phyloP scores from a whole-genome alignment of 1,284 basidiomycete species.

The Golubevia pallescens region DNA sequence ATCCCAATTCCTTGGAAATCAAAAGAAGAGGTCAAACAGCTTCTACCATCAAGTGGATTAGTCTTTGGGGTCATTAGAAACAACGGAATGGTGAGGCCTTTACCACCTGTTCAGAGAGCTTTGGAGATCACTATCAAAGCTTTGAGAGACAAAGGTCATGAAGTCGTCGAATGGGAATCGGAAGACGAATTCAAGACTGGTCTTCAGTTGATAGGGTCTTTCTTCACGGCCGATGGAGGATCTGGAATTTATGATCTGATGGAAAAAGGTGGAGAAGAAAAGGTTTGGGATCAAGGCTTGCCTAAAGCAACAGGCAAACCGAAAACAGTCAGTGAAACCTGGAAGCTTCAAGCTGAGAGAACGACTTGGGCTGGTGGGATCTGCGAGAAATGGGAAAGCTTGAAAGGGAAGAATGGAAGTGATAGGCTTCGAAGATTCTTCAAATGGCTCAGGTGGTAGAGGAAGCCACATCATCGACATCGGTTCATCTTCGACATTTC shows the following conservation, averaged over 20 bases:
- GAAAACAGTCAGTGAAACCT: conserved; percentile 21
- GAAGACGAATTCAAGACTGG: conserved; percentile 20
- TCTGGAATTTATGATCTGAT: conserved; percentile 26
- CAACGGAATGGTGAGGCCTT: conserved; percentile 26
- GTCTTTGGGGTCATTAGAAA: conserved; percentile 23
- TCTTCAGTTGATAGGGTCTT: conserved; percentile 10
- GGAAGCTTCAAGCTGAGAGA: conserved; percentile 27
- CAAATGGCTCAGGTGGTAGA: too few species aligned
- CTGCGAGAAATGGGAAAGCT: conserved; percentile 12
- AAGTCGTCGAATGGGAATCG: conserved; percentile 35
- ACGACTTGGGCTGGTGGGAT: conserved; percentile 23
- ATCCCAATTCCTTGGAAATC: conserved; percentile 34
- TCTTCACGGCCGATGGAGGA: conserved; percentile 38
- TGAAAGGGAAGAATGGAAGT: conserved; percentile 15
- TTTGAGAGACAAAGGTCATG: conserved; percentile 23
- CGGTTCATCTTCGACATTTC: too few species aligned
- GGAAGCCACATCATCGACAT: too few species aligned
- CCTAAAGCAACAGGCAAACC: conserved; percentile 1
- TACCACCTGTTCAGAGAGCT: conserved; percentile 30
- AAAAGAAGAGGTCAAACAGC: too few species aligned
- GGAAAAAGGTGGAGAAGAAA: conserved; percentile 25
- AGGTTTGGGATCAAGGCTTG: conserved; percentile 27
- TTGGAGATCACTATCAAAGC: conserved; percentile 12
- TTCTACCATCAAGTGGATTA: conserved; percentile 4
- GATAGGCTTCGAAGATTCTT: too few species aligned